phyloP scores from a whole-genome alignment of 2,329 filamentous ascomycete genomes.

The Cercospora citrullina region DNA sequence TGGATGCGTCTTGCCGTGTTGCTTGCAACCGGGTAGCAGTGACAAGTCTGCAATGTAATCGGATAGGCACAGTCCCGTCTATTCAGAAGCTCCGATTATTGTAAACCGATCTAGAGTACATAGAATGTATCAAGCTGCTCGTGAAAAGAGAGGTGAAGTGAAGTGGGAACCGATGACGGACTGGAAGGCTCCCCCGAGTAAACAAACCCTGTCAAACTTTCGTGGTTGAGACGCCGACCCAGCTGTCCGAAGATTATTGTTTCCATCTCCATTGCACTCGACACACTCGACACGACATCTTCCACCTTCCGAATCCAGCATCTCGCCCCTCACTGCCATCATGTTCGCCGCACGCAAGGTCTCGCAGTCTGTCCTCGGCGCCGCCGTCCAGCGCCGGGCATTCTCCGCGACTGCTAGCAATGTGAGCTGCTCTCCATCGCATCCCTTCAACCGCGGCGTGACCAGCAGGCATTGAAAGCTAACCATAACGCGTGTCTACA shows the following conservation, averaged over 20 bases:
- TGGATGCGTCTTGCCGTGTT: not conserved
- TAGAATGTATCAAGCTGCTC: not conserved
- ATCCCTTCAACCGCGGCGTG: conserved; percentile 8
- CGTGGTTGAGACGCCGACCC: conserved; percentile 2
- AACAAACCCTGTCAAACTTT: conserved; percentile 7
- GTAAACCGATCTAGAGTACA: not conserved
- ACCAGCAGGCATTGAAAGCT: conserved; percentile 1
- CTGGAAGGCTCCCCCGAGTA: not conserved
- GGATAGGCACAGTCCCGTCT: not conserved
- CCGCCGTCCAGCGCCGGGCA: conserved; percentile 51
- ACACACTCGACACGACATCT: not conserved
- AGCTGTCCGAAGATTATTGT: conserved; percentile 2
- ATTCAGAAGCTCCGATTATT: not conserved
- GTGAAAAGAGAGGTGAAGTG: not conserved
- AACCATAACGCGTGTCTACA: conserved; percentile 44
- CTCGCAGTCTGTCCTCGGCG: conserved; percentile 45
- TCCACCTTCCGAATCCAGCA: not conserved
- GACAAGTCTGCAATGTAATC: not conserved
- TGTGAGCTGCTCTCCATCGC: conserved; percentile 38
- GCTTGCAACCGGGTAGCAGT: not conserved
- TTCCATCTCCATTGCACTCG: conserved; percentile 4
- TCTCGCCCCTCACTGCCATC: conserved; percentile 38
- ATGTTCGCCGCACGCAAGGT: conserved; percentile 69
- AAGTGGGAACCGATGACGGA: conserved; percentile 1
- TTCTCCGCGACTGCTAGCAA: conserved; percentile 56